Percentiles rank a stretch among this genome's conserved stretches.
Conservation (phyloP, 441 rosid genomes). For the Brassica balearica region DNA sequence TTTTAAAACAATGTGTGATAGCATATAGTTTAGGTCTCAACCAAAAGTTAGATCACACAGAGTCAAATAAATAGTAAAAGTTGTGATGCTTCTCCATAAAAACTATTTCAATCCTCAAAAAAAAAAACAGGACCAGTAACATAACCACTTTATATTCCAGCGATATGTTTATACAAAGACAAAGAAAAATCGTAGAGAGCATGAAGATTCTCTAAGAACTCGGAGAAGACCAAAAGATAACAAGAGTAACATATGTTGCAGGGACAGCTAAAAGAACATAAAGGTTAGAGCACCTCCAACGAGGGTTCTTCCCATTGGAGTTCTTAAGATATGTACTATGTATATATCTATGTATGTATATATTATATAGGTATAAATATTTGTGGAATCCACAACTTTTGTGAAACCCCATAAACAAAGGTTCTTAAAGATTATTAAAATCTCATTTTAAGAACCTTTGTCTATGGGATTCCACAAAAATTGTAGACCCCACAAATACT, state of each 20-base stretch:
- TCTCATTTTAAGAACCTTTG: too few relatives aligned
- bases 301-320: too few relatives aligned
- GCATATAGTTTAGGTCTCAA: slow-evolving; percentile 8
- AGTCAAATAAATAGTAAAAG: slow-evolving; percentile 20
- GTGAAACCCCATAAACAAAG: too few relatives aligned
- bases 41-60: slow-evolving; percentile 19
- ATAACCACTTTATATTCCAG: not conserved
- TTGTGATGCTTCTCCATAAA: not conserved
- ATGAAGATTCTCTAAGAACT: slow-evolving; percentile 13
- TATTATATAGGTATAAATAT: too few relatives aligned
- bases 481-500: too few relatives aligned
- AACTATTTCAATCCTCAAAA: slow-evolving; percentile 6
- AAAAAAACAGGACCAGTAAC: not conserved
- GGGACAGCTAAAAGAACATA: not conserved
- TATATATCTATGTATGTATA: too few relatives aligned
- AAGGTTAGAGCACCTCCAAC: too few relatives aligned
- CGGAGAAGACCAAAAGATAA: not conserved
- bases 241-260: not conserved
- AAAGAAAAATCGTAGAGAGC: not conserved
- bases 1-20: not conserved
- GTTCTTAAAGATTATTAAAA: too few relatives aligned
- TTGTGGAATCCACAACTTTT: too few relatives aligned
- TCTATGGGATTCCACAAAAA: too few relatives aligned
- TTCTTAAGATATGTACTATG: too few relatives aligned
- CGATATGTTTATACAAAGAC: not conserved